Conservation (phyloP, 176 grass and related monocot genomes). For the Saccharum spontaneum region DNA sequence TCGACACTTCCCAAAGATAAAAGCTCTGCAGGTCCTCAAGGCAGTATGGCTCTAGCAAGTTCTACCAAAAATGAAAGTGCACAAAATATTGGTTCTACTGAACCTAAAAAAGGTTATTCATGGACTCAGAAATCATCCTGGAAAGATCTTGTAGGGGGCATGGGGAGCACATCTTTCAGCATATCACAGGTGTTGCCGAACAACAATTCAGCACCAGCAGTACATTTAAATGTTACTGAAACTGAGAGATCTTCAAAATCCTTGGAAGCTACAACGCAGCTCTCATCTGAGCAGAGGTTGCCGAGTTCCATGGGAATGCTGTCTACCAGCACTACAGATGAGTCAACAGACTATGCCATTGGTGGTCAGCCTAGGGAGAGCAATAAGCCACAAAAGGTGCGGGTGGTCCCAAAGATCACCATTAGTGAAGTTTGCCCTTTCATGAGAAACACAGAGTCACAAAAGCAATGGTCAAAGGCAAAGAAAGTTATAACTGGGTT, state of each 20-base stretch:
- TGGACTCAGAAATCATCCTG: slow-evolving; percentile 97
- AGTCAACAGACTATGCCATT: background rate
- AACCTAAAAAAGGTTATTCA: slow-evolving; percentile 38
- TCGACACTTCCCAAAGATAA: slow-evolving; percentile 37
- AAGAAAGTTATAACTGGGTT: slow-evolving; percentile 70
- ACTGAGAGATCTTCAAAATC: background rate
- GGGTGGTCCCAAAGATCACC: slow-evolving; percentile 66
- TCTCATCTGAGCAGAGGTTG: background rate
- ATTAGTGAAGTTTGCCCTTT: slow-evolving; percentile 87
- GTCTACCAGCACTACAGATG: background rate
- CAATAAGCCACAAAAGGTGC: slow-evolving; percentile 32
- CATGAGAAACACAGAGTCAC: slow-evolving; percentile 78
- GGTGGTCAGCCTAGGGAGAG: slow-evolving; percentile 1
- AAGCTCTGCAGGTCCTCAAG: slow-evolving; percentile 25
- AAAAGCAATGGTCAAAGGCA: slow-evolving; percentile 76
- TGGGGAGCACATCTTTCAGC: slow-evolving; percentile 56
- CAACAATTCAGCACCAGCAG: slow-evolving; percentile 35
- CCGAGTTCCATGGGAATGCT: background rate
- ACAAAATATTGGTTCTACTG: slow-evolving; percentile 6
- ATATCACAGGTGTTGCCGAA: slow-evolving; percentile 50
- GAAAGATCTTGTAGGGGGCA: slow-evolving; percentile 69
- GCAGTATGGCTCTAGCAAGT: slow-evolving; percentile 8
- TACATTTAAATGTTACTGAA: slow-evolving; percentile 17
- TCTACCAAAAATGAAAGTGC: slow-evolving; percentile 41
- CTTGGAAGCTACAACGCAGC: background rate